Conservation (phyloP, 1,284 basidiomycete species). For the Irpex sp. region DNA sequence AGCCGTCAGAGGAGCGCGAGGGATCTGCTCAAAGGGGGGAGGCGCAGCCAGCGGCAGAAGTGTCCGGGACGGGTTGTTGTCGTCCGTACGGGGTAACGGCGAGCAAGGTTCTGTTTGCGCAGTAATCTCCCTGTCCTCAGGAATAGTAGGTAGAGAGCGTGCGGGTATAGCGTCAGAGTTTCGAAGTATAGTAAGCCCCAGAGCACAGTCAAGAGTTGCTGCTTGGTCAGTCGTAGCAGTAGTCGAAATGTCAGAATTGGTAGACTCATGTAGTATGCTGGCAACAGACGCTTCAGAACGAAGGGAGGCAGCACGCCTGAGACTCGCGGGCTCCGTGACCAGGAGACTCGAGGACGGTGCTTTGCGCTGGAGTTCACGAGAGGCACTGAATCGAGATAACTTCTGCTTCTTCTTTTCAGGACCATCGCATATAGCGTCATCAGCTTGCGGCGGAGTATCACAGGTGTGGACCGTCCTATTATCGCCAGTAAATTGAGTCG, state of each 20-base stretch:
- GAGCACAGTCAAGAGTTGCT: conserved; percentile 1
- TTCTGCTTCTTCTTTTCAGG: not conserved
- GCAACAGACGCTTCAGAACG: conserved; percentile 11
- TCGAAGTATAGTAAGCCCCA: not conserved
- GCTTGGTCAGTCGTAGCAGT: not conserved
- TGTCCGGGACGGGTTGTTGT: not conserved
- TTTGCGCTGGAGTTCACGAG: not conserved
- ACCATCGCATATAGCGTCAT: not conserved
- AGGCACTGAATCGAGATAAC: not conserved
- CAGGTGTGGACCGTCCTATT: not conserved
- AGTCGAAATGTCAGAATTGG: not conserved
- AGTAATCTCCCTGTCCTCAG: not conserved
- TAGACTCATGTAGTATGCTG: not conserved
- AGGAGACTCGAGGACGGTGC: not conserved
- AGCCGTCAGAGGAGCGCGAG: conserved; percentile 30
- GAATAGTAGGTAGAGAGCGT: not conserved
- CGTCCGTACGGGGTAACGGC: conserved; percentile 8
- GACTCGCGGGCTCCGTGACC: conserved; percentile 12
- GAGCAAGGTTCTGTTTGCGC: conserved; percentile 21
- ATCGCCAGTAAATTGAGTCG: not conserved
- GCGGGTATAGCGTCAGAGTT: not conserved
- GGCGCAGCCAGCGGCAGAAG: conserved; percentile 53
- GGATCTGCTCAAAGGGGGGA: conserved; percentile 30
- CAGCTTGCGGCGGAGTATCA: not conserved
- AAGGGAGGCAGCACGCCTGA: conserved; percentile 16